Evolutionary conservation across 441 rosid genomes (phyloP), one percentile per base, ranked within the genome.

Genomic region (Gossypium aridum): DNA sequence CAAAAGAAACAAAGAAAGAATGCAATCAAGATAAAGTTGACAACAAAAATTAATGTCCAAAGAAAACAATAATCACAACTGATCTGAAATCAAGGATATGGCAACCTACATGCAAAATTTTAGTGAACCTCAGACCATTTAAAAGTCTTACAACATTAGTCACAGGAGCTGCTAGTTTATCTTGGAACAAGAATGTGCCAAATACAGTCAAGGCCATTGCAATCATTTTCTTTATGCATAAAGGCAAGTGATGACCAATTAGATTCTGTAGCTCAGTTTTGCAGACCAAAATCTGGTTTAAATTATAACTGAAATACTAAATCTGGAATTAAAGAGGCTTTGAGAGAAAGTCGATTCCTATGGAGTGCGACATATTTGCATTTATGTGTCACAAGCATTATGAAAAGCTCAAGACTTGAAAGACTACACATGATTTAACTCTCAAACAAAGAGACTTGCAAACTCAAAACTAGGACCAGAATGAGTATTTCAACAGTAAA

Each of bases 181-280:
- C 55, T 20, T 67, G 37, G 37, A 67, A 47, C 31, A 47, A 47
- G 13, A 13, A 67, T 67, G 8, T 23, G 59, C 39, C 17, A 47
- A 67, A 67, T 23, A 34, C 71, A 67, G 43, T 67, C 59, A 47
- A 67, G 39, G 7, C 20, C 13, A 23, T 66, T 47, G 71, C 71
- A 49, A 19, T 23, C 59, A 49, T 67, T 43, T 65, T 66, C 47
- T 22, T 66, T 20, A 20, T 23, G 56, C 17, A 16, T 39, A 20
- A 45, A 28, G 7, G 71, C 13, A 20, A 4, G 31, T 7, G 34
- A 14, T 66, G 71, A 6, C 55, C 31, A 56, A 9, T 70, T 17
- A 55, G 19, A 34, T 63, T 63, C 47, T n/a, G 47, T n/a, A 28
- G 67, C 22, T 63, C 67, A 31, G 22, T 63, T 31, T 63, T 63